A percentile compares a stretch with the other conserved stretches of the same genome.
Conservation (phyloP, 352 stramenopile species). For the Pythium plurisporium region DNA sequence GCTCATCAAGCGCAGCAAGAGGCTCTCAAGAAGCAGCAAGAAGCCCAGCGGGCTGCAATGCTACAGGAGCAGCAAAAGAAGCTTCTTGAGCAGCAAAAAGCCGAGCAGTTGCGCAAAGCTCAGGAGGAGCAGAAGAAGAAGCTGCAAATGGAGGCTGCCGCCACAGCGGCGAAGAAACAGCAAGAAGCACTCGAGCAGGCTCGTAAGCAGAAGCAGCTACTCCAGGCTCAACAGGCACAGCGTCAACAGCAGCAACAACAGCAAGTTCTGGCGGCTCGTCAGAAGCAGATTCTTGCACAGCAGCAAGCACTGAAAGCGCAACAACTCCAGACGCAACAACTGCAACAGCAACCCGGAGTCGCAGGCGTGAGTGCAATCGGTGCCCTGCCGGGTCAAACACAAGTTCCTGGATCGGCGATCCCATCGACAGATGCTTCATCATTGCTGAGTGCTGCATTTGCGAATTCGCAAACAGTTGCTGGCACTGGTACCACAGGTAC, state of each 20-base stretch:
- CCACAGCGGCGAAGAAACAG: constrained; percentile 46
- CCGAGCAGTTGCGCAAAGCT: constrained; percentile 55
- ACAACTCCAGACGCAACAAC: constrained; percentile 9
- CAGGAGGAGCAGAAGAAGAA: constrained; percentile 69
- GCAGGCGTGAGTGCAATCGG: constrained; percentile 11
- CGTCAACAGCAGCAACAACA: constrained; percentile 27
- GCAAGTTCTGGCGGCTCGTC: too few species aligned
- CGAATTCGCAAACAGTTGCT: too few species aligned
- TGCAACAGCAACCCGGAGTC: not conserved
- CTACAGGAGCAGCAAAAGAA: constrained; percentile 72
- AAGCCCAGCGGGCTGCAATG: constrained; percentile 47
- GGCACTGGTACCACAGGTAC: too few species aligned
- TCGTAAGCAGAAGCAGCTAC: constrained; percentile 60
- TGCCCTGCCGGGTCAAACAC: not conserved
- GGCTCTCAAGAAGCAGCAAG: constrained; percentile 61
- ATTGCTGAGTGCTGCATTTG: constrained; percentile 5
- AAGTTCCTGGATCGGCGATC: not conserved
- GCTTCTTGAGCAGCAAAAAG: constrained; percentile 59
- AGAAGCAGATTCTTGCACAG: too few species aligned
- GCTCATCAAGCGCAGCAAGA: constrained; percentile 33
- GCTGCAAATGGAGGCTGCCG: constrained; percentile 51
- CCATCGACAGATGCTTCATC: constrained; percentile 16
- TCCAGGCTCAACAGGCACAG: constrained; percentile 42
- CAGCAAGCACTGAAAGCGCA: constrained; percentile 16
- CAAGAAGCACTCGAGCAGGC: constrained; percentile 58